Conservation (phyloP, 192 early-diverging fungal genomes). For the Chytriomyces confervae region DNA sequence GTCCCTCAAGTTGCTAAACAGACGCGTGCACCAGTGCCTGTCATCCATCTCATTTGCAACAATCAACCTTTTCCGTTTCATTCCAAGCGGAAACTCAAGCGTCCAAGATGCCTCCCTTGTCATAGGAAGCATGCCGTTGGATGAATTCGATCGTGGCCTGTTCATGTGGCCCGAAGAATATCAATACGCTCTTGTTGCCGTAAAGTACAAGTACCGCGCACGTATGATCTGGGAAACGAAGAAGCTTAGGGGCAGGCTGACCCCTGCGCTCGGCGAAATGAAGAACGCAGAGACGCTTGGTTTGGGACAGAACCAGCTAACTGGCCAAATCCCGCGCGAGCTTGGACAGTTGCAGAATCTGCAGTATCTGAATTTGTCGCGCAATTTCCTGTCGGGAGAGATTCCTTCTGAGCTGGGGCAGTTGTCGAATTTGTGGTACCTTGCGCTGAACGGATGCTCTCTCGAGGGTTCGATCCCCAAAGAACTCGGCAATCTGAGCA, state of each 20-base stretch:
- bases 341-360: background rate
- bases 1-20: background rate
- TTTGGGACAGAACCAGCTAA: background rate
- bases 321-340: slow-evolving; percentile 1
- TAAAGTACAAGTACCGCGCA: background rate
- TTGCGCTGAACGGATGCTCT: background rate
- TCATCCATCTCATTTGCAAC: background rate
- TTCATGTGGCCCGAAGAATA: slow-evolving; percentile 1
- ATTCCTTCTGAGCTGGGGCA: background rate
- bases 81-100: background rate
- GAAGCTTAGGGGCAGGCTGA: background rate
- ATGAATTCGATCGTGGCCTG: background rate
- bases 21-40: background rate
- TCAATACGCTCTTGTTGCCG: background rate
- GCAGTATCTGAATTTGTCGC: background rate
- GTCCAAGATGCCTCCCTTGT: background rate
- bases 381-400: background rate
- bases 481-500: background rate
- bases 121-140: background rate
- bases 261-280: background rate
- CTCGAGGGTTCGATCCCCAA: background rate
- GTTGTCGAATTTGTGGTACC: background rate
- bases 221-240: background rate
- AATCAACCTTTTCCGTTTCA: background rate
- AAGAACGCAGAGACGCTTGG: background rate